Evolutionary conservation across 768 basidiomycete genomes (phyloP), one percentile per base, ranked within the genome.

Genomic region (Termitomyces sp.): DNA sequence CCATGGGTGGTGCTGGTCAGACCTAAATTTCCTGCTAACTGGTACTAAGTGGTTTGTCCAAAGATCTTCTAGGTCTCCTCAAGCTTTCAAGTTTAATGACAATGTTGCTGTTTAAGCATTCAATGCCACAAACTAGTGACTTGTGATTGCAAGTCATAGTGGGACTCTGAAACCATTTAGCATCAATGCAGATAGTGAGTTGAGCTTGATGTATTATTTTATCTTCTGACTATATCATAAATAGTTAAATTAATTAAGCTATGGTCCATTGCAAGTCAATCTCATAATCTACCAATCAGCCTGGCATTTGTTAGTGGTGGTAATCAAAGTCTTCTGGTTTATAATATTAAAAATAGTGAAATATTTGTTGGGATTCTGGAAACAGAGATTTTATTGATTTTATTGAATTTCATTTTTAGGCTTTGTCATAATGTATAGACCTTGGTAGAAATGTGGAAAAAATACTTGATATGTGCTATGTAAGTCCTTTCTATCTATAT

Each of bases 291-390:
- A 23, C 2, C 23, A 23, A 23, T 23, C 2, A 2, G 45, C 1
- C 53, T 60, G 0, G n/a, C 19, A 5, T 60, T 62, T 38, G 60
- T 60, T 52, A 54, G 58, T 7, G 46, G 58, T 15, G 55, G 23
- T 1, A 54, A 57, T n/a, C 51, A 62, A 31, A 59, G 46, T 33
- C 0, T 62, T 4, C 23, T 59, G 0, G 41, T 49, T 9, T 31
- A 42, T 31, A 43, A 47, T 5, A 26, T 62, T 1, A 52, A 59
- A 37, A 57, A 51, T 12, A 53, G 61, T 7, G 48, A 62, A 30
- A 59, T 62, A 55, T 62, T 21, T 21, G 33, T 26, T 33, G 5
- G 19, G 30, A 42, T 14, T n/a, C 45, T 1, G 26, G 1, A 41
- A 9, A n/a, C 17, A 12, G 33, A 9, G 5, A 21, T 4, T 35